These are phyloP conservation scores for Peronospora destructor DNA, from an alignment of 352 stramenopile species.

Conservation along the genomic window DNA sequence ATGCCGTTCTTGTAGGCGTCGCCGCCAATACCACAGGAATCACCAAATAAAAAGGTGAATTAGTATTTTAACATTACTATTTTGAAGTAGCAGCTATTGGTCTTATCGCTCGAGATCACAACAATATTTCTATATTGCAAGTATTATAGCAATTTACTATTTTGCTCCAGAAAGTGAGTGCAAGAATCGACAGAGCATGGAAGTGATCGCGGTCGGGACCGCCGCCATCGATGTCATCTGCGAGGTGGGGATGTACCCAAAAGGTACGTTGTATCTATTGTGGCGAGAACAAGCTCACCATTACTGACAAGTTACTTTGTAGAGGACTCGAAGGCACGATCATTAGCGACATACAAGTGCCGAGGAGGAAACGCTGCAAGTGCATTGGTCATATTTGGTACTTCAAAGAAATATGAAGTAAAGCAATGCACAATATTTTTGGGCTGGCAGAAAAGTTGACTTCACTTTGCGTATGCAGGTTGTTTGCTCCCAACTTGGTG, in stretches of 20 bases:
- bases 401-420: not conserved
- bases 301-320: not conserved
- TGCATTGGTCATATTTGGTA: conserved; percentile 32
- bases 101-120: not conserved
- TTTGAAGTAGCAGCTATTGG: not conserved
- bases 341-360: conserved; percentile 42
- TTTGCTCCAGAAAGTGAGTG: not conserved
- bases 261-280: conserved; percentile 26
- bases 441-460: not conserved
- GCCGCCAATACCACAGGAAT: not conserved
- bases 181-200: conserved; percentile 19
- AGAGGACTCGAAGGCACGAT: conserved; percentile 44
- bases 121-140: too few relatives aligned
- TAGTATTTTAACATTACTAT: too few relatives aligned
- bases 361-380: conserved; percentile 67
- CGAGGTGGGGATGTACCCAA: conserved; percentile 48
- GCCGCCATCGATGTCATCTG: conserved; percentile 64
- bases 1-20: conserved; percentile 79
- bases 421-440: not conserved
- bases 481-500: conserved; percentile 53
- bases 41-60: not conserved
- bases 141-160: not conserved
- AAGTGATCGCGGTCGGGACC: conserved; percentile 65
- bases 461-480: conserved; percentile 20
- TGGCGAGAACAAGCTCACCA: not conserved